These are phyloP conservation scores for Sarocladium strictum DNA, from an alignment of 2,329 filamentous ascomycete species.

Conservation along the genomic window DNA sequence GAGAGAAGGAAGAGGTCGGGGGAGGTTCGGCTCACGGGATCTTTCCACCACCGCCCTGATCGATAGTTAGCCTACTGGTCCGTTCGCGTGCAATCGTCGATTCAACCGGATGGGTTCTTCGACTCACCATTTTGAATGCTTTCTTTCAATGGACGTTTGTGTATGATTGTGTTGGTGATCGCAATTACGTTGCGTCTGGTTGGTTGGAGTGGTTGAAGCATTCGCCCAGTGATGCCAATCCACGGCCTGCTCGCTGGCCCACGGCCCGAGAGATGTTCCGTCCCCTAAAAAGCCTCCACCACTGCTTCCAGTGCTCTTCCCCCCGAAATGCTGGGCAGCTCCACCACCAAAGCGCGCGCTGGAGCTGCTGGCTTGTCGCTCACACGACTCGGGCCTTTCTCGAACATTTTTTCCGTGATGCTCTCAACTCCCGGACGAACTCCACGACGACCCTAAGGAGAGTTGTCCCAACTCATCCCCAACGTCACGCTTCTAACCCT, in stretches of 20 bases:
- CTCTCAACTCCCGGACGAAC: neutral
- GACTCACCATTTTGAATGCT: conserved; percentile 49
- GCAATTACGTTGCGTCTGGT: conserved; percentile 22
- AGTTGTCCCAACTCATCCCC: neutral
- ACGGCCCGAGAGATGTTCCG: conserved; percentile 23
- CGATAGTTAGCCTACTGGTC: conserved; percentile 22
- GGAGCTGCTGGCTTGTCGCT: neutral
- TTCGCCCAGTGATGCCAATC: conserved; percentile 3
- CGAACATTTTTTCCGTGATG: conserved; percentile 8
- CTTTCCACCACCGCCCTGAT: conserved; percentile 68
- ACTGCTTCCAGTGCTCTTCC: neutral
- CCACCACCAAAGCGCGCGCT: conserved; percentile 2
- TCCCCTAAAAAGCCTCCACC: neutral
- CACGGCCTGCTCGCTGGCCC: neutral
- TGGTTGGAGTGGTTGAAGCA: neutral
- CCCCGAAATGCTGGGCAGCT: neutral
- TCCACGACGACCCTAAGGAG: neutral
- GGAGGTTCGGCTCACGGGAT: conserved; percentile 42
- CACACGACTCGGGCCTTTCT: conserved; percentile 7
- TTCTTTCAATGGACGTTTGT: conserved; percentile 24
- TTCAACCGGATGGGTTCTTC: neutral
- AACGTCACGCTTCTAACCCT: neutral
- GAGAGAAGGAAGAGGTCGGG: neutral
- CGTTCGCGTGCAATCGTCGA: neutral
- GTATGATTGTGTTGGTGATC: conserved; percentile 16